phyloP scores from a whole-genome alignment of 2,329 filamentous ascomycete genomes.

The Fusarium begoniae region DNA sequence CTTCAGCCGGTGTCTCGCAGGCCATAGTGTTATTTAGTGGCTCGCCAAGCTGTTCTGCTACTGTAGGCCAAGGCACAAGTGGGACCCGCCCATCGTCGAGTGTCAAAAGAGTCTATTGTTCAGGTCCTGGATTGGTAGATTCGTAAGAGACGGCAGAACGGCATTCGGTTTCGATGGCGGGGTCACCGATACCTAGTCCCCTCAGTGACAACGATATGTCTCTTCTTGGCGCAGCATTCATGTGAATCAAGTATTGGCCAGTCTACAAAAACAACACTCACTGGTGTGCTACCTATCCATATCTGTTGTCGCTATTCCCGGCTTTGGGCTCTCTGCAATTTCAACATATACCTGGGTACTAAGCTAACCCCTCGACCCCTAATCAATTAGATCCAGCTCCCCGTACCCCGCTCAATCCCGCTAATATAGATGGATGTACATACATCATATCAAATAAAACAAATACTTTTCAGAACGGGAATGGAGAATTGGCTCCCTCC shows the following conservation, averaged over 20 bases:
- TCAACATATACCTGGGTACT: neutral
- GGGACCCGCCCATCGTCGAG: neutral
- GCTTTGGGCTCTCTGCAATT: neutral
- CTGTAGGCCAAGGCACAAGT: neutral
- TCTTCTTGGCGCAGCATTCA: conserved; percentile 12
- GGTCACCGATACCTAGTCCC: neutral
- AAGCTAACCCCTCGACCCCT: conserved; percentile 5
- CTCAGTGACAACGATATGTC: neutral
- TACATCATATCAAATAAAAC: neutral
- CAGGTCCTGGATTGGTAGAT: conserved; percentile 33
- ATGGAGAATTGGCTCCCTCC: conserved; percentile 29
- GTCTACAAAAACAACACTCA: neutral
- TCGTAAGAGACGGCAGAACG: conserved; percentile 5
- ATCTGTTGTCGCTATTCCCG: neutral
- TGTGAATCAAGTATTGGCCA: conserved; percentile 3
- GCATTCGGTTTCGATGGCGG: neutral
- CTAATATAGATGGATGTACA: neutral
- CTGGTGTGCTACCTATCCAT: neutral
- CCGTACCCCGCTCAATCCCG: conserved; percentile 1
- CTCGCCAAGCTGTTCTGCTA: conserved; percentile 13
- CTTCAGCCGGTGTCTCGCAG: conserved; percentile 35
- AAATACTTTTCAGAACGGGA: neutral
- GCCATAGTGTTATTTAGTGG: conserved; percentile 27
- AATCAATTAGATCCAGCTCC: neutral
- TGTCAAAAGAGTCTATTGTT: conserved; percentile 23